phyloP scores from a whole-genome alignment of 305 asterid genomes.

The Withania somnifera region DNA sequence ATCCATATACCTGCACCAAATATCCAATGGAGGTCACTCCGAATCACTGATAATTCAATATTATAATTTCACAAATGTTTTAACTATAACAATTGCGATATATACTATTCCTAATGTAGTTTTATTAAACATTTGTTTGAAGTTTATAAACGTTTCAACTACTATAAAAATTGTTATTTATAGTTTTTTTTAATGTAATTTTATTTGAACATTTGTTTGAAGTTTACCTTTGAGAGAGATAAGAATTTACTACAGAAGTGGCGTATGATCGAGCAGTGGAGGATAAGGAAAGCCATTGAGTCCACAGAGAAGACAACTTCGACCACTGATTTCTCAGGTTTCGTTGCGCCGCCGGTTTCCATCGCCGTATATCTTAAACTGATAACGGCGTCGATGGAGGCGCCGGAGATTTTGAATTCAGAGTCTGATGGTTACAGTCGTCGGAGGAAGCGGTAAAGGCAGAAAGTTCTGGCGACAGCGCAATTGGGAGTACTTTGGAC shows the following conservation, averaged over 20 bases:
- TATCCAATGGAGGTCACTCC: neutral
- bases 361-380: conserved; percentile 27
- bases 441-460: neutral
- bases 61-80: neutral
- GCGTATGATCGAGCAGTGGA: conserved; percentile 58
- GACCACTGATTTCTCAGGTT: conserved; percentile 85
- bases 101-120: neutral
- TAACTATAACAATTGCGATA: neutral
- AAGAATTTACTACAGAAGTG: conserved; percentile 54
- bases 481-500: neutral
- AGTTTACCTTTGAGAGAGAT: conserved; percentile 56
- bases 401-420: conserved; percentile 1
- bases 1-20: conserved; percentile 50
- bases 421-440: conserved; percentile 8
- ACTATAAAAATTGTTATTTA: no score
- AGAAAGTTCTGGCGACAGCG: neutral
- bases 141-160: no score
- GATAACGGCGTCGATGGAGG: conserved; percentile 25
- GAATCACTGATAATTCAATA: neutral
- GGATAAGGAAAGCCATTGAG: conserved; percentile 56
- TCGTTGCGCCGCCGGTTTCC: conserved; percentile 78
- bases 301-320: conserved; percentile 42
- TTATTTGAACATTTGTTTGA: neutral
- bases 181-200: neutral
- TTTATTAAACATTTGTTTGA: neutral